Conservation (phyloP, 192 early-diverging fungal species). For the Coemansia reversa region DNA sequence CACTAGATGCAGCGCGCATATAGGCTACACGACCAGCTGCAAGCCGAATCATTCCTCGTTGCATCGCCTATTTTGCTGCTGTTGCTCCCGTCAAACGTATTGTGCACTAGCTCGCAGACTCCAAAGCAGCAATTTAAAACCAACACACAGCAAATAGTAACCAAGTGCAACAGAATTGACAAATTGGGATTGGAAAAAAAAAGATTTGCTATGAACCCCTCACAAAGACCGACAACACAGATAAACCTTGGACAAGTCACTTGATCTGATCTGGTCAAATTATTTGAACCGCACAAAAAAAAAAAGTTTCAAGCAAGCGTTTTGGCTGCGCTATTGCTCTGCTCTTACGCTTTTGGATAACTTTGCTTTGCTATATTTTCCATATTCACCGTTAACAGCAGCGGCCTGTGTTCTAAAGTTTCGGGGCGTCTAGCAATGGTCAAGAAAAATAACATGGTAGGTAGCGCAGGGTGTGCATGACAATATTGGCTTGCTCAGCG, state of each 20-base stretch:
- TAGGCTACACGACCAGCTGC: background rate
- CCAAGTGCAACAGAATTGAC: too few relatives aligned
- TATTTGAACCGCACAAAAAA: background rate
- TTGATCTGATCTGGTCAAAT: too few relatives aligned
- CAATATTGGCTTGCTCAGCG: background rate
- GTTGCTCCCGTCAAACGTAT: constrained; percentile 1
- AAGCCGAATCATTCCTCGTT: constrained; percentile 13
- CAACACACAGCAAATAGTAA: too few relatives aligned
- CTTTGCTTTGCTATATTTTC: background rate
- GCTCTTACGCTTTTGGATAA: background rate
- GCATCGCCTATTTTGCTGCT: too few relatives aligned
- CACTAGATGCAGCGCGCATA: too few relatives aligned
- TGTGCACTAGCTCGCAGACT: background rate
- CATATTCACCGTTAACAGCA: background rate
- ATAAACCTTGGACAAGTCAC: background rate
- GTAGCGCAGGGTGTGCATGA: background rate
- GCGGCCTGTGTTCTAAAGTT: too few relatives aligned
- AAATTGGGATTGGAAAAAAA: too few relatives aligned
- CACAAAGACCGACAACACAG: background rate
- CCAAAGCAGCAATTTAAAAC: background rate
- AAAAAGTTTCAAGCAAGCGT: background rate
- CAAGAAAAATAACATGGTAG: constrained; percentile 7
- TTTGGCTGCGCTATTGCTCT: background rate
- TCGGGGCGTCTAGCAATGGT: constrained; percentile 7
- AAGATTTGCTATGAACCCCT: too few relatives aligned